Evolutionary conservation across 345 rosid genomes (phyloP), one percentile per base, ranked within the genome.

Genomic region (Adansonia digitata): DNA sequence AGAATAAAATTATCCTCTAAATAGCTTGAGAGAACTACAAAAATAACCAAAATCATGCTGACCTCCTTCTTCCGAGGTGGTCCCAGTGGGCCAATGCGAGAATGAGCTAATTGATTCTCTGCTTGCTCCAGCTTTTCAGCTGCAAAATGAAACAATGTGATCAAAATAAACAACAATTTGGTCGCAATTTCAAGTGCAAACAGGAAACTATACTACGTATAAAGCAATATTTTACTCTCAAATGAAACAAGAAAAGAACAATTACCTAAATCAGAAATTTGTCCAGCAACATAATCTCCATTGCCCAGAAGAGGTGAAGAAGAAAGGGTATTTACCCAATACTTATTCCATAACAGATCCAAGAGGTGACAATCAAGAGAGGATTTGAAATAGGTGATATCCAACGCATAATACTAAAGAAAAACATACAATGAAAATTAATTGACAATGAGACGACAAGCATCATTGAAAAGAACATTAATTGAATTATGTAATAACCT

Each of bases 101-200:
- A 77, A 80, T 95, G 97, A 75, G 94, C 85, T 70, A 93, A 80
- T 48, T 95, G 99, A 78, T 83, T 91, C 84, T 95, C 99, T 0
- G 98, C 99, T 77, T 93, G 99, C 82, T 95, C 99, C 77, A 95
- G 88, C 87, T 95, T 95, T 86, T 95, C 98, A 84, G 99, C 99
- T 95, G 84, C 72, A 87, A 59, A 57, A 76, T 73, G 31, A 2
- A 78, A 81, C 1, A 14, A 53, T 45, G 49, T 60, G 9, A 70
- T 57, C 91, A 27, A 56, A 67, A 20, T 67, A 43, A 55, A 37
- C 72, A 80, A 40, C 26, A 61, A 57, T 73, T 57, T 27, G 34
- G n/a, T 34, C 26, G 18, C 34, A 22, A 1, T 65, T 39, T 24
- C 57, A 59, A 5, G 49, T 24, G n/a, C 52, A 66, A 37, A 35